Conservation (phyloP, 169 alveolate species). For the Cryptosporidium ryanae region DNA sequence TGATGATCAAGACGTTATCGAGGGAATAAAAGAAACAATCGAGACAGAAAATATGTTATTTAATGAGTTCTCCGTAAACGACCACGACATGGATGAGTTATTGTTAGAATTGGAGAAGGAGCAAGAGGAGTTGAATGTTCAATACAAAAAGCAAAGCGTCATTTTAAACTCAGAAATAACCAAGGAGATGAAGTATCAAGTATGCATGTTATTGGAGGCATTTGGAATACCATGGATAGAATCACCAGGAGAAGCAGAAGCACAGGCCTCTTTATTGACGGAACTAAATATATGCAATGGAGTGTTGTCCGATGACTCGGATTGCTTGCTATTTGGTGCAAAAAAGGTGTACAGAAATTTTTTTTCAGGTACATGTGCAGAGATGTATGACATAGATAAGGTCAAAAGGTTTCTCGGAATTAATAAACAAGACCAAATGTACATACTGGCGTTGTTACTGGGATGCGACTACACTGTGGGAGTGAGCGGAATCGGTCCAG, state of each 20-base stretch:
- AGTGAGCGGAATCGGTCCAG: conserved; percentile 94
- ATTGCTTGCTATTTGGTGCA: conserved; percentile 93
- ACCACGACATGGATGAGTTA: conserved; percentile 69
- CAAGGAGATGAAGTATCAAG: conserved; percentile 77
- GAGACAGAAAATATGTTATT: conserved; percentile 1
- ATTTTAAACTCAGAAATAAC: conserved; percentile 74
- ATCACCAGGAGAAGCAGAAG: conserved; percentile 97
- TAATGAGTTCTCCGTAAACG: background rate
- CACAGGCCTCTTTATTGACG: conserved; percentile 91
- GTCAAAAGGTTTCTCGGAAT: conserved; percentile 85
- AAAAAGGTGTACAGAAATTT: conserved; percentile 88
- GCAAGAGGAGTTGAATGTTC: conserved; percentile 69
- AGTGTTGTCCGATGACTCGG: conserved; percentile 94
- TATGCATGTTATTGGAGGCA: conserved; percentile 83
- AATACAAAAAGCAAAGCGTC: conserved; percentile 61
- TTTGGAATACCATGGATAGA: conserved; percentile 93
- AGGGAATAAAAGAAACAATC: conserved; percentile 65
- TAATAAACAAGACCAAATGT: conserved; percentile 86
- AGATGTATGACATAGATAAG: conserved; percentile 85
- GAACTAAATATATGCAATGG: conserved; percentile 83
- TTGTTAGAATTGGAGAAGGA: conserved; percentile 74
- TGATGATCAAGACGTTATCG: conserved; percentile 4
- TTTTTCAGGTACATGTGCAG: conserved; percentile 87
- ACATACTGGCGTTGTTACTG: conserved; percentile 88
- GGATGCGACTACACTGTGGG: conserved; percentile 96